A percentile compares a stretch with the other conserved stretches of the same genome.
Conservation (phyloP, 2,329 filamentous ascomycete species). For the Nemania abortiva region DNA sequence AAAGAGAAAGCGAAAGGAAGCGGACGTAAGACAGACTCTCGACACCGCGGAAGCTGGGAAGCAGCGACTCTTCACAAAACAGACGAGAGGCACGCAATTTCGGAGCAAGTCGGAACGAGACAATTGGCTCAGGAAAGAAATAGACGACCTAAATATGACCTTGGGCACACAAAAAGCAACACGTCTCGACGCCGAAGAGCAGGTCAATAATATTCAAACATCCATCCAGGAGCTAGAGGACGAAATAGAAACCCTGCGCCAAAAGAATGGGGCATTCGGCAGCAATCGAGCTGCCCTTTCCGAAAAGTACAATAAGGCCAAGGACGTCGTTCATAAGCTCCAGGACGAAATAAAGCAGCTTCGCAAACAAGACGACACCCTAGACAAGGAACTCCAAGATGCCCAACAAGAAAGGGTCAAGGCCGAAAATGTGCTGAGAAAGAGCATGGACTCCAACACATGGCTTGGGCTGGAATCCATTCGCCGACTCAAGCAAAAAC, state of each 20-base stretch:
- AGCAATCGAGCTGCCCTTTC: conserved; percentile 78
- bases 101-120: conserved; percentile 90
- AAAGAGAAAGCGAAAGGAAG: conserved; percentile 78
- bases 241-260: conserved; percentile 77
- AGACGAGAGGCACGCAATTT: conserved; percentile 88
- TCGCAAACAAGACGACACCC: conserved; percentile 88
- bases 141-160: conserved; percentile 81
- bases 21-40: conserved; percentile 75
- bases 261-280: conserved; percentile 82
- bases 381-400: conserved; percentile 81
- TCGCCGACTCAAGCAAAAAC: conserved; percentile 81
- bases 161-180: conserved; percentile 86
- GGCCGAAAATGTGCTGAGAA: conserved; percentile 81
- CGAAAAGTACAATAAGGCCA: conserved; percentile 80
- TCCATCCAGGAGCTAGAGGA: conserved; percentile 79
- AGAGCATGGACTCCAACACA: conserved; percentile 91
- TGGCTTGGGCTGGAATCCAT: conserved; percentile 89
- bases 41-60: conserved; percentile 80
- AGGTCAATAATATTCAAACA: conserved; percentile 77
- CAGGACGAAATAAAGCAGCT: conserved; percentile 89
- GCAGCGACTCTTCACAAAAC: conserved; percentile 88
- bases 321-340: conserved; percentile 81
- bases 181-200: conserved; percentile 84
- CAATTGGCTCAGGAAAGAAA: conserved; percentile 81
- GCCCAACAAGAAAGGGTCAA: conserved; percentile 81